Evolutionary conservation across 2,329 filamentous ascomycete species (phyloP), one percentile per base, ranked within the genome.

Genomic region (Trichoderma harzianum): DNA sequence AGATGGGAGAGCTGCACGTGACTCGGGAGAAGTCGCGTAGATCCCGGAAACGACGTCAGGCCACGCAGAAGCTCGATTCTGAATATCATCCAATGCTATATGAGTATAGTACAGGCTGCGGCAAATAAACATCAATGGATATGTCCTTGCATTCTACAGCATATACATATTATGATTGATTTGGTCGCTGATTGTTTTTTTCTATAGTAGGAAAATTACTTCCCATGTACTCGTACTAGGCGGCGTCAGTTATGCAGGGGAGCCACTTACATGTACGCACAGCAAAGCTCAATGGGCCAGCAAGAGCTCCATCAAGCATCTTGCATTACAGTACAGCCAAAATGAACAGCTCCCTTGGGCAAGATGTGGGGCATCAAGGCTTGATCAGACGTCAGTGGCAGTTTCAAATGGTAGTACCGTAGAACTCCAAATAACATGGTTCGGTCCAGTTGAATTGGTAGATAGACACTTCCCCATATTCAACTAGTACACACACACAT

Each of bases 11-110:
- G 60, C 58, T 64, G 68, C 68, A 70, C 68, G 68, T 70, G 68
- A 70, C 68, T 64, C 67, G 68, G 68, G 11, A 70, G 58, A 70
- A 70, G 68, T 62, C 68, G 68, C 47, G 67, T 28, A 51, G 2
- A 18, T 51, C 18, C 28, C 57, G n/a, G 18, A 7, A 30, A 51
- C 26, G 57, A 69, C 67, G 66, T 68, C 65, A 51, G 65, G 36
- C 34, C 60, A 63, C 14, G 16, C 14, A 11, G 58, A 24, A 36
- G 43, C 18, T 21, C 43, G 18, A 47, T 47, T 18, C 18, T 8
- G 36, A 18, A 43, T 10, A 43, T n/a, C 39, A 43, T 43, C 16
- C 36, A 39, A 8, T 39, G 36, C 36, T 39, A 39, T 36, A 36
- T 43, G 16, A 43, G 36, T 43, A 43, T 7, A 8, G 39, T n/a